These are phyloP conservation scores for Phytophthora syringae DNA, from an alignment of 352 stramenopile genomes.

Conservation along the genomic window DNA sequence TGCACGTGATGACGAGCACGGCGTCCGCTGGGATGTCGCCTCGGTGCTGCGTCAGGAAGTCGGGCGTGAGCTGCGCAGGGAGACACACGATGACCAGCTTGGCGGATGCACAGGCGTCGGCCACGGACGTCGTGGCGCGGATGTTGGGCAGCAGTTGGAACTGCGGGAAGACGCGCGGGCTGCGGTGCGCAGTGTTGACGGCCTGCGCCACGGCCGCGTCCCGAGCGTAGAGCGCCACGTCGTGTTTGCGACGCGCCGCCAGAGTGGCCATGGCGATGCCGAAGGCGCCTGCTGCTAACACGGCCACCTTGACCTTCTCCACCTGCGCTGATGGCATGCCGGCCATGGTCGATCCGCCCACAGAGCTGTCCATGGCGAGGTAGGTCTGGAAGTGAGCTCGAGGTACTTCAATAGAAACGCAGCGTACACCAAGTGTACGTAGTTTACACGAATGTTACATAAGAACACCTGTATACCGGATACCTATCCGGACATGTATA, in stretches of 20 bases:
- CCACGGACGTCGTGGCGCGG: conserved; percentile 89
- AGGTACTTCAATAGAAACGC: not conserved
- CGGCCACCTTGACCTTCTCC: conserved; percentile 83
- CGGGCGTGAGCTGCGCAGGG: conserved; percentile 94
- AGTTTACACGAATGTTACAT: not conserved
- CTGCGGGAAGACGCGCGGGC: conserved; percentile 93
- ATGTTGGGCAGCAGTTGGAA: conserved; percentile 86
- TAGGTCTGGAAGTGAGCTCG: not conserved
- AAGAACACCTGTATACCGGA: not conserved
- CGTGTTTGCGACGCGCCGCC: conserved; percentile 88
- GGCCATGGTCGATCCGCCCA: conserved; percentile 61
- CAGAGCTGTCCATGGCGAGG: conserved; percentile 47
- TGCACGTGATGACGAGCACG: conserved; percentile 94
- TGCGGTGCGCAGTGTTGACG: conserved; percentile 93
- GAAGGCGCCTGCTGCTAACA: conserved; percentile 96
- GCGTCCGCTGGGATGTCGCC: conserved; percentile 89
- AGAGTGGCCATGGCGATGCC: conserved; percentile 95
- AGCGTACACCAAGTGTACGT: not conserved
- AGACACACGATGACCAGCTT: conserved; percentile 96
- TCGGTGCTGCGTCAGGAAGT: conserved; percentile 90
- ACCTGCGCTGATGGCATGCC: conserved; percentile 75
- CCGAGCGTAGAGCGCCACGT: conserved; percentile 93
- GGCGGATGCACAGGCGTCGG: conserved; percentile 86
- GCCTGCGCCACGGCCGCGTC: conserved; percentile 71
- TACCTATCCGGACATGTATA: not conserved